Evolutionary conservation across 2,329 filamentous ascomycete genomes (phyloP).

Genomic region (Cladophialophora chaetospira): DNA sequence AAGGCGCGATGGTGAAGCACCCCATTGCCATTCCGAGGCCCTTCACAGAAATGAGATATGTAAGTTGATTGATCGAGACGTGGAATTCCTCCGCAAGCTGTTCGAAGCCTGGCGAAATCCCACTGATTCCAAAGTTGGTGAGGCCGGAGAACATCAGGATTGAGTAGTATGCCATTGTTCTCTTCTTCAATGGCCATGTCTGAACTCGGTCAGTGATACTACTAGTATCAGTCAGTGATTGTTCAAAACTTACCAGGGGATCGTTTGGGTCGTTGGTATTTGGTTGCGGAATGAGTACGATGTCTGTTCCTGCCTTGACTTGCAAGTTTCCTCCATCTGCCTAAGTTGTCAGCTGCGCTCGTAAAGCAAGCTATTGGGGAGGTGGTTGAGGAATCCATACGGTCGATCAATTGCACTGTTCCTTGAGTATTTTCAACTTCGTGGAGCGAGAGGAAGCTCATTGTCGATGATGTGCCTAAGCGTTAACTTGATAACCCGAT

Average conservation of each 20-base stretch:
- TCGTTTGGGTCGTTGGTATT: not conserved
- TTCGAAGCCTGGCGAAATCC: conserved; percentile 9
- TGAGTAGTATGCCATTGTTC: conserved; percentile 4
- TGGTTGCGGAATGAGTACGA: not conserved
- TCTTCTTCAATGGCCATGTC: conserved; percentile 9
- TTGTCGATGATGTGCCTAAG: not conserved
- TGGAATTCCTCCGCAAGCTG: conserved; percentile 7
- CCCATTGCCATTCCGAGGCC: not conserved
- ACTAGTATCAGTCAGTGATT: not conserved
- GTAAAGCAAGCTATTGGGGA: not conserved
- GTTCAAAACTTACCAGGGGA: not conserved
- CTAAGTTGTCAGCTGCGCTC: not conserved
- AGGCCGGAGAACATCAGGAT: conserved; percentile 10
- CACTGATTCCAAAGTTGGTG: conserved; percentile 14
- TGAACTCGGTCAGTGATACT: too few species aligned
- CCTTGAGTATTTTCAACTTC: conserved; percentile 17
- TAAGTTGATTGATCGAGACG: conserved; percentile 24
- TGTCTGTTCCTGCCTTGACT: not conserved
- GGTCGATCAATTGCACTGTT: conserved; percentile 17
- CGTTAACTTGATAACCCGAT: too few species aligned
- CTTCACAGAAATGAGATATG: not conserved
- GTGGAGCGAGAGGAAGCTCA: conserved; percentile 8
- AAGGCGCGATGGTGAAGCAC: not conserved
- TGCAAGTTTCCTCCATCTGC: not conserved
- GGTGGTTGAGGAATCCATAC: too few species aligned